A percentile compares a stretch with the other conserved stretches of the same genome.
Evolutionary conservation across 495 filamentous ascomycete genomes (phyloP).

Genomic region (Poronia punctata): DNA sequence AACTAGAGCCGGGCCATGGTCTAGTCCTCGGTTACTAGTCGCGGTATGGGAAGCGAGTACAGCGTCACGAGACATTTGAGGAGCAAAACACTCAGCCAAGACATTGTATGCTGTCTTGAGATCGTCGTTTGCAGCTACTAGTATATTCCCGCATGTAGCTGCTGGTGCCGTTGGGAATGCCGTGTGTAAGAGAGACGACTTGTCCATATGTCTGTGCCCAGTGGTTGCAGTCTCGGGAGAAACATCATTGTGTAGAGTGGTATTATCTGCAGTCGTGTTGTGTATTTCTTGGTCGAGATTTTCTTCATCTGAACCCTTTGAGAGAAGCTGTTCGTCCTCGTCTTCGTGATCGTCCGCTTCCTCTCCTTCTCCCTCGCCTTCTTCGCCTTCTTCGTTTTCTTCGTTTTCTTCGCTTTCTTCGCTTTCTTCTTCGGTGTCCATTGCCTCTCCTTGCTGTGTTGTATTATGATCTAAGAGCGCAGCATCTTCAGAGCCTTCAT

Average conservation of each 20-base stretch:
- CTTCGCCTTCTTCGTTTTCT: too few species aligned
- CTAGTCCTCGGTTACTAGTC: background rate
- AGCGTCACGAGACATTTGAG: slow-evolving; percentile 7
- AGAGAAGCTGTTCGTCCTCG: slow-evolving; percentile 8
- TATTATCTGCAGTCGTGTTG: slow-evolving; percentile 12
- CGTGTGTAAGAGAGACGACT: slow-evolving; percentile 24
- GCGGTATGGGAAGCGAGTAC: slow-evolving; percentile 1
- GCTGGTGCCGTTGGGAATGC: slow-evolving; percentile 28
- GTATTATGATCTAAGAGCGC: too few species aligned
- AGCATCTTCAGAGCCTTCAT: background rate
- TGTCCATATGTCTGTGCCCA: slow-evolving; percentile 18
- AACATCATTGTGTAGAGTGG: slow-evolving; percentile 15
- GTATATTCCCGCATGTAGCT: slow-evolving; percentile 20
- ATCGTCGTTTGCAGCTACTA: slow-evolving; percentile 15
- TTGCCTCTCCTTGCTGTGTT: too few species aligned
- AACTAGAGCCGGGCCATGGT: background rate
- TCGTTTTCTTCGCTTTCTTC: slow-evolving; percentile 11
- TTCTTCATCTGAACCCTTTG: slow-evolving; percentile 26
- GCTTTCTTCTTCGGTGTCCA: background rate
- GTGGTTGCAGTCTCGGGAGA: background rate
- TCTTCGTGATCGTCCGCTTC: slow-evolving; percentile 14
- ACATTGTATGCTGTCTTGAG: slow-evolving; percentile 11
- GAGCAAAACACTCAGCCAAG: slow-evolving; percentile 9
- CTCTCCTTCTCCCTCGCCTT: too few species aligned
- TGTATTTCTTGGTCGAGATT: slow-evolving; percentile 19